Conservation (phyloP, 1,139 yeast genomes). For the Geotrichum cucujoidarum region DNA sequence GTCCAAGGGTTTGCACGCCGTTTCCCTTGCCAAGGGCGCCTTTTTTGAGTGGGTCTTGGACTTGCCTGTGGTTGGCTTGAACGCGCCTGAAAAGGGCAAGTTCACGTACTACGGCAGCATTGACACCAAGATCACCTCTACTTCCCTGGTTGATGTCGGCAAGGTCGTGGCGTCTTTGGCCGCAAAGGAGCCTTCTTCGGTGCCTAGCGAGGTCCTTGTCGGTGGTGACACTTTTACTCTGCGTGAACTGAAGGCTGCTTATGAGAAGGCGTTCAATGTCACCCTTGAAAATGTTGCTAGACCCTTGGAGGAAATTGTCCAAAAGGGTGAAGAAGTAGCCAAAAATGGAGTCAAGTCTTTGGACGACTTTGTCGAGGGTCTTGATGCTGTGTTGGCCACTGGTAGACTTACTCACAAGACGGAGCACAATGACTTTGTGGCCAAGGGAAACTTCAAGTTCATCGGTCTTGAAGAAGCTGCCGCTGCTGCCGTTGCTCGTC, state of each 20-base stretch:
- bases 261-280: conserved; percentile 37
- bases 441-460: no score
- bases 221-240: conserved; percentile 43
- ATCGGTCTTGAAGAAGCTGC: no score
- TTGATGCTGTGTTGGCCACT: no score
- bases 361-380: no score
- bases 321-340: no score
- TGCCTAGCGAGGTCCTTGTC: conserved; percentile 47
- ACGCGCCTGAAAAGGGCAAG: conserved; percentile 19
- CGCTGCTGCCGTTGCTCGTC: no score
- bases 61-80: conserved; percentile 37
- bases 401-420: no score
- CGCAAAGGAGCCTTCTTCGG: conserved; percentile 37
- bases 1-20: conserved; percentile 47
- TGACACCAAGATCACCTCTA: conserved; percentile 36
- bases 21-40: conserved; percentile 44
- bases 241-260: conserved; percentile 41
- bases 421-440: no score
- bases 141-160: conserved; percentile 47
- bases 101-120: conserved; percentile 39
- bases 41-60: conserved; percentile 39
- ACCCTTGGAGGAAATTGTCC: no score
- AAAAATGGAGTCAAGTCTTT: no score
- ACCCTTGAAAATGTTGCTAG: conserved; percentile 7
- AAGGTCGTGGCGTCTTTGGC: conserved; percentile 43